phyloP scores from a whole-genome alignment of 2,329 filamentous ascomycete genomes.

The Aspergillaceae sp. region DNA sequence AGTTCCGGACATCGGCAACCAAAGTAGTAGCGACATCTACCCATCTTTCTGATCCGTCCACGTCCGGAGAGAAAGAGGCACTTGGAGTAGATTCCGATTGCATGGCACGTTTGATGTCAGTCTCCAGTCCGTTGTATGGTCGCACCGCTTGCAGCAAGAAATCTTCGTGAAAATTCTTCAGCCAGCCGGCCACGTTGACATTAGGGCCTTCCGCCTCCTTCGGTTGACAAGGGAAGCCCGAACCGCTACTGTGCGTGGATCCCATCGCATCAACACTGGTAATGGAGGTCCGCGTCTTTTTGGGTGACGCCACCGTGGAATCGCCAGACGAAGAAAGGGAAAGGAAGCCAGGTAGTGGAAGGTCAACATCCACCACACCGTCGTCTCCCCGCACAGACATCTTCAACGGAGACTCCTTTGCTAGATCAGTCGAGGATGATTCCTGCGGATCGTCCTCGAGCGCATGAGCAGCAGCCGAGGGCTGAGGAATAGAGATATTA shows the following conservation, averaged over 20 bases:
- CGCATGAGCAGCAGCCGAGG: constrained; percentile 12
- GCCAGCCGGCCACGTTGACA: constrained; percentile 50
- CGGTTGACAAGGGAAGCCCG: constrained; percentile 22
- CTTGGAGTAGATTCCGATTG: constrained; percentile 43
- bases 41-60: constrained; percentile 39
- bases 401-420: constrained; percentile 41
- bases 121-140: constrained; percentile 44
- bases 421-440: constrained; percentile 20
- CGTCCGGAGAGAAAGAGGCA: constrained; percentile 26
- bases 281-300: constrained; percentile 39
- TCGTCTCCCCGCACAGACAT: constrained; percentile 50
- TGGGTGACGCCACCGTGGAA: constrained; percentile 35
- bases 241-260: constrained; percentile 36
- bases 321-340: constrained; percentile 39
- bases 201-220: constrained; percentile 39
- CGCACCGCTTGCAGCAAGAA: constrained; percentile 52
- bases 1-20: constrained; percentile 47
- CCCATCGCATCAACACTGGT: constrained; percentile 45
- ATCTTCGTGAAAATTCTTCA: constrained; percentile 50
- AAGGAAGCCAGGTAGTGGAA: constrained; percentile 46
- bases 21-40: constrained; percentile 50
- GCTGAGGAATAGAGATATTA: constrained; percentile 28
- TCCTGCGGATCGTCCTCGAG: constrained; percentile 19
- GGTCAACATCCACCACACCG: constrained; percentile 53
- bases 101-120: constrained; percentile 51